A percentile compares a stretch with the other conserved stretches of the same genome.
phyloP scores from a whole-genome alignment of 2,329 filamentous ascomycete genomes.

The Aspergillus thermomutatus region DNA sequence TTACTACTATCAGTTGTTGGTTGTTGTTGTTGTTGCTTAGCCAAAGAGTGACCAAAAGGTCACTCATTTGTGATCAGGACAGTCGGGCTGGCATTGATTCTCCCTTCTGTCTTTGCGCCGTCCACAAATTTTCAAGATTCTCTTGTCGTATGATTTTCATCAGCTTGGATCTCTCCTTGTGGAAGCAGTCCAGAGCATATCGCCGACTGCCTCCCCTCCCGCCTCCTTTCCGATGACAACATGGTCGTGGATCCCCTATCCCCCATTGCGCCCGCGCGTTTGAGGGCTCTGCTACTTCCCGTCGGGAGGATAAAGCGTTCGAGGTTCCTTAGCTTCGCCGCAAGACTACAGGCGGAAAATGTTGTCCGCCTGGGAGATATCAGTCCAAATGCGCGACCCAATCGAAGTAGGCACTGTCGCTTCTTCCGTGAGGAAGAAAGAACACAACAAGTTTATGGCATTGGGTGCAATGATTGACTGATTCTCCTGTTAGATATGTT shows the following conservation, averaged over 20 bases:
- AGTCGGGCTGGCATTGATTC: background rate
- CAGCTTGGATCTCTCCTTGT: slow-evolving; percentile 17
- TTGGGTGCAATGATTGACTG: slow-evolving; percentile 18
- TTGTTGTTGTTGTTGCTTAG: background rate
- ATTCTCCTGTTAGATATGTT: slow-evolving; percentile 69
- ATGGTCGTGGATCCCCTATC: slow-evolving; percentile 89
- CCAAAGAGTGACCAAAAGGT: background rate
- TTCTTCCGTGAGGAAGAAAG: background rate
- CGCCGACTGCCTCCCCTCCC: slow-evolving; percentile 30
- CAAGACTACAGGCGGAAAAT: slow-evolving; percentile 73
- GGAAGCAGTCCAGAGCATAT: slow-evolving; percentile 34
- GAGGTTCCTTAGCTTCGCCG: slow-evolving; percentile 74
- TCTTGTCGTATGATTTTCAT: slow-evolving; percentile 20
- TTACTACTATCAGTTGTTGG: background rate
- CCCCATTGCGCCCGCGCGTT: slow-evolving; percentile 85
- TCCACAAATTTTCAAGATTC: background rate
- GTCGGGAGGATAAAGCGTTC: slow-evolving; percentile 80
- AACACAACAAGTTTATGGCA: background rate
- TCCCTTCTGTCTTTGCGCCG: background rate
- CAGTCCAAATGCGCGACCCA: slow-evolving; percentile 76
- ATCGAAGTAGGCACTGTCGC: slow-evolving; percentile 66
- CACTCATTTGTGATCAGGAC: background rate
- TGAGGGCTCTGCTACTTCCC: slow-evolving; percentile 82
- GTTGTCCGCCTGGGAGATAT: slow-evolving; percentile 82
- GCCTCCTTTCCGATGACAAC: slow-evolving; percentile 48